These are phyloP conservation scores for Eragrostis curvula DNA, from an alignment of 176 grass and related monocot species.

Conservation along the genomic window DNA sequence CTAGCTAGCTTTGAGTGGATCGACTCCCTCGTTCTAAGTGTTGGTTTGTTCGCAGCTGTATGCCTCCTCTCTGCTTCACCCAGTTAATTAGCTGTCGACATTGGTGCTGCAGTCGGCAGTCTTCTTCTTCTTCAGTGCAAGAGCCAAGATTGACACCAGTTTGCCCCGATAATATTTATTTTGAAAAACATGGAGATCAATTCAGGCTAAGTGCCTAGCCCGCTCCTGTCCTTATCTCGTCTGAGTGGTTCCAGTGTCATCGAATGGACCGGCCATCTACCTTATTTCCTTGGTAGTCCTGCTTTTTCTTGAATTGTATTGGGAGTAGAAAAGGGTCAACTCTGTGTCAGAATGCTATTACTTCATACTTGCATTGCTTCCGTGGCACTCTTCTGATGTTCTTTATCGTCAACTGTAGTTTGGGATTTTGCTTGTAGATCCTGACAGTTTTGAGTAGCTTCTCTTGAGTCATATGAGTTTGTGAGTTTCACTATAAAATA, in stretches of 20 bases:
- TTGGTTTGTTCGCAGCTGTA: neutral
- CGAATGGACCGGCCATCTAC: slow-evolving; percentile 18
- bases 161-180: neutral
- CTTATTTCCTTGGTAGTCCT: slow-evolving; percentile 20
- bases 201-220: slow-evolving; percentile 13
- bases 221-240: slow-evolving; percentile 35
- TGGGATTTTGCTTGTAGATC: slow-evolving; percentile 44
- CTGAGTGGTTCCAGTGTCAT: slow-evolving; percentile 23
- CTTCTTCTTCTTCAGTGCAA: too few species aligned
- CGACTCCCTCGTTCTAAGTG: neutral
- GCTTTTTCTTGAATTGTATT: slow-evolving; percentile 20
- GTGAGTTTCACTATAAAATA: slow-evolving; percentile 12
- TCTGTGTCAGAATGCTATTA: slow-evolving; percentile 26
- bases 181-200: neutral
- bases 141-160: too few species aligned
- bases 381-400: slow-evolving; percentile 1
- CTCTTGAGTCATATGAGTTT: slow-evolving; percentile 25
- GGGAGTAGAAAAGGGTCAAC: slow-evolving; percentile 49
- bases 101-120: neutral
- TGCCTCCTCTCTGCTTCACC: neutral
- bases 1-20: neutral
- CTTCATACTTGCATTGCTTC: slow-evolving; percentile 15
- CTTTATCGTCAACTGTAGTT: slow-evolving; percentile 13
- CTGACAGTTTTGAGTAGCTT: neutral
- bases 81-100: neutral